Evolutionary conservation across 2,329 filamentous ascomycete genomes (phyloP), one percentile per base, ranked within the genome.

Genomic region (Diaporthe citri): DNA sequence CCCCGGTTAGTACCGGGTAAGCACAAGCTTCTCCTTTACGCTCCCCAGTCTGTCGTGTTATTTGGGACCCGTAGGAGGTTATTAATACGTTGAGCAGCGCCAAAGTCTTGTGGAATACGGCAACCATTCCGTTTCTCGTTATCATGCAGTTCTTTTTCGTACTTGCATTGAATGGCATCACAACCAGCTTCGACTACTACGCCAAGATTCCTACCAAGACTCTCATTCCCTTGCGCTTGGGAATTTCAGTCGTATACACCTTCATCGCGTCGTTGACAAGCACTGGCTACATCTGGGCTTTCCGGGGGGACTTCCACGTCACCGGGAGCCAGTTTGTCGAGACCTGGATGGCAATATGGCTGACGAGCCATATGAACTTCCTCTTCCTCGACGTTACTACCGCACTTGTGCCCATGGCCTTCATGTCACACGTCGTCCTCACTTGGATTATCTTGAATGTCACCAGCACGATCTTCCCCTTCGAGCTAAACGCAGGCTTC

Each of bases 381-480:
- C 80, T 83, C 28, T 79, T 85, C 3, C 77, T 88, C 2, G 86
- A 88, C 71, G 2, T n/a, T 8, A 55, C 56, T 9, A 59, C n/a
- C 22, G 48, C 51, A 20, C 79, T 81, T 3, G 39, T 87, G 0
- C 84, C 85, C 0, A 78, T 84, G 48, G 77, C 80, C 0, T 83
- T 82, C 57, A 79, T 86, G 25, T 83, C 86, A 0, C 86, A 88
- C 76, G 83, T 85, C 15, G 76, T 88, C 0, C 78, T 88, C 1
- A 83, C 83, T 0, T 86, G 85, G 84, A 80, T 86, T 46, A 82
- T 87, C 73, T 73, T 82, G 43, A 86, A 87, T 57, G 80, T 87
- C 1, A 78, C 82, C 2, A 81, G 81, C 62, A 80, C 81, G 3
- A 78, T 86, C 17, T 80, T 80, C 25, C 85, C 85, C 0, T 81